A percentile compares a stretch with the other conserved stretches of the same genome.
phyloP scores from a whole-genome alignment of 1,139 yeast species.

The Candida sp. region DNA sequence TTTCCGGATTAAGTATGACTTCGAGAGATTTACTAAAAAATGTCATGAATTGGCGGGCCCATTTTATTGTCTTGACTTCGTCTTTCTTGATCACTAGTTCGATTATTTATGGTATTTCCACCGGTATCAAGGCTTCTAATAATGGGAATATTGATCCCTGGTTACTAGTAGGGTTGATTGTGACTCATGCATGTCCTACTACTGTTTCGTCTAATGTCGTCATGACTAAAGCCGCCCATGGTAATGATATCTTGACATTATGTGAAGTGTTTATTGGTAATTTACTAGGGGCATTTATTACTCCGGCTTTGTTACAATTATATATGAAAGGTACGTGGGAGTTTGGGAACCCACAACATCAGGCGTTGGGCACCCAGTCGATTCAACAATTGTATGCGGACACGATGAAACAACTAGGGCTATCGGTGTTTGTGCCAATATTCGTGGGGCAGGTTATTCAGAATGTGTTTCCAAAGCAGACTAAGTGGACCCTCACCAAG shows the following conservation, averaged over 20 bases:
- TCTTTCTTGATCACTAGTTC: conserved; percentile 76
- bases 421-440: conserved; percentile 78
- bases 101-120: conserved; percentile 70
- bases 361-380: conserved; percentile 34
- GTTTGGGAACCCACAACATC: conserved; percentile 78
- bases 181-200: conserved; percentile 86
- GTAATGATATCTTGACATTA: conserved; percentile 72
- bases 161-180: conserved; percentile 75
- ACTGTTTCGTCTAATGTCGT: conserved; percentile 89
- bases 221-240: conserved; percentile 83
- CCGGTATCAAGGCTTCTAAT: conserved; percentile 61
- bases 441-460: conserved; percentile 87
- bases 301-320: conserved; percentile 82
- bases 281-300: conserved; percentile 77
- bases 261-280: conserved; percentile 88
- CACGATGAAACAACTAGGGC: conserved; percentile 85
- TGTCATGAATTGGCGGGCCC: conserved; percentile 78
- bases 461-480: conserved; percentile 61
- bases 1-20: conserved; percentile 76
- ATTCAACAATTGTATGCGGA: conserved; percentile 60
- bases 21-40: conserved; percentile 58
- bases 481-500: conserved; percentile 56
- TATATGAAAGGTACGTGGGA: conserved; percentile 59
- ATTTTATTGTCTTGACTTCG: conserved; percentile 60
- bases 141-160: conserved; percentile 61